Conservation (phyloP, 2,329 filamentous ascomycete species). For the Simplicillium aogashimaense region DNA sequence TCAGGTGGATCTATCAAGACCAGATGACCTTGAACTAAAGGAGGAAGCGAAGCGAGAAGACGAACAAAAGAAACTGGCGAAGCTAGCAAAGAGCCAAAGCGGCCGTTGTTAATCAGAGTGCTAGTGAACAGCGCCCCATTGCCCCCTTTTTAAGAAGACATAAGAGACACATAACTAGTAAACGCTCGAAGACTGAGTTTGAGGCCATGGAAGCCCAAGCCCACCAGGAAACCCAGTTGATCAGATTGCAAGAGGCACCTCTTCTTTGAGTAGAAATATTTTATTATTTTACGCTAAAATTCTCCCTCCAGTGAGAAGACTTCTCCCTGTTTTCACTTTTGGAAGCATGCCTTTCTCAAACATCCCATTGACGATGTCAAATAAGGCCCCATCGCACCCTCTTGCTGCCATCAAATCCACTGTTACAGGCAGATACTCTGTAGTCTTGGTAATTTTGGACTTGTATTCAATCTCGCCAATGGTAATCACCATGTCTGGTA, state of each 20-base stretch:
- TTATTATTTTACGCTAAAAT: conserved; percentile 1
- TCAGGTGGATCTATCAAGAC: conserved; percentile 23
- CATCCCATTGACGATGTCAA: conserved; percentile 26
- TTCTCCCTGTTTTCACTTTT: conserved; percentile 2
- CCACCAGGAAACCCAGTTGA: no score
- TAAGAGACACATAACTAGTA: no score
- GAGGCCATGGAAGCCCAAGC: no score
- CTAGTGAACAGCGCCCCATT: no score
- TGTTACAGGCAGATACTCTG: conserved; percentile 44
- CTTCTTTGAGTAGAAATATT: not conserved
- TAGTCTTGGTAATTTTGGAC: conserved; percentile 31
- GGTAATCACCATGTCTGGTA: conserved; percentile 30
- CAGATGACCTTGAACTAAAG: conserved; percentile 26
- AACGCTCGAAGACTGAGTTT: no score
- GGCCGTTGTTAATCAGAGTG: no score
- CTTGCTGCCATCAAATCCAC: conserved; percentile 47
- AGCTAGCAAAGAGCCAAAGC: no score
- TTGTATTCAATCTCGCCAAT: conserved; percentile 25
- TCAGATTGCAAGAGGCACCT: no score
- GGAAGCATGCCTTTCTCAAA: conserved; percentile 1
- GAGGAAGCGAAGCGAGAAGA: conserved; percentile 18
- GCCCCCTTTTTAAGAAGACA: no score
- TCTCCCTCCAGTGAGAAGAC: not conserved
- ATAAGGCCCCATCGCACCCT: conserved; percentile 50
- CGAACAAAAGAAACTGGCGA: conserved; percentile 1